Conservation (phyloP, 2,329 filamentous ascomycete genomes). For the Dendryphion nanum region DNA sequence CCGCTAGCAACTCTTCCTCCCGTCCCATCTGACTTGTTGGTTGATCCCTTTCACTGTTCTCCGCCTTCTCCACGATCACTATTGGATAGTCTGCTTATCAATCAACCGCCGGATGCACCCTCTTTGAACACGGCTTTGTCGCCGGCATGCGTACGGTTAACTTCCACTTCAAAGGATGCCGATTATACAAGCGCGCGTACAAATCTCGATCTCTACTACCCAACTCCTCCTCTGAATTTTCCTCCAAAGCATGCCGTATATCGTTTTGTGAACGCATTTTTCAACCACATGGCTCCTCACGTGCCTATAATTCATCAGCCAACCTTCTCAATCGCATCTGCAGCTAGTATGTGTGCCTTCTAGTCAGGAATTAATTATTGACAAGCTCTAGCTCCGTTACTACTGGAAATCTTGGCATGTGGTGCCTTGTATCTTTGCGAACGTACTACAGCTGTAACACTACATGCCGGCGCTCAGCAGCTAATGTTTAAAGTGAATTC, state of each 20-base stretch:
- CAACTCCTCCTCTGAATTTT: background rate
- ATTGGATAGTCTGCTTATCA: too few species aligned
- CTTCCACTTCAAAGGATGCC: too few species aligned
- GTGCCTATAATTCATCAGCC: background rate
- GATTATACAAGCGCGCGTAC: background rate
- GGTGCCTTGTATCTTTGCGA: slow-evolving; percentile 4
- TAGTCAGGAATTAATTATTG: background rate
- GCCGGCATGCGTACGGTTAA: too few species aligned
- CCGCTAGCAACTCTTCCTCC: too few species aligned
- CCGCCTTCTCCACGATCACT: too few species aligned
- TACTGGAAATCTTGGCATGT: slow-evolving; percentile 3
- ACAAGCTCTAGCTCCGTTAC: slow-evolving; percentile 1
- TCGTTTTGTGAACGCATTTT: background rate
- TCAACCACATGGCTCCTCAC: background rate
- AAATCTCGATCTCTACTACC: background rate
- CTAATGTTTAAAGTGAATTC: slow-evolving; percentile 2
- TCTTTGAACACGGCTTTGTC: too few species aligned
- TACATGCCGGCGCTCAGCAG: slow-evolving; percentile 1
- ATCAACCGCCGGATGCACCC: too few species aligned
- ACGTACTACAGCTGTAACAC: background rate
- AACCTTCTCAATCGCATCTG: background rate
- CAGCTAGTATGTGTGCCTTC: background rate
- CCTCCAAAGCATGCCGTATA: background rate
- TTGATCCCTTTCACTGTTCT: too few species aligned
- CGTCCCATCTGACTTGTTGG: too few species aligned